These are phyloP conservation scores for Phoma sp. DNA, from an alignment of 2,329 filamentous ascomycete genomes.

Conservation along the genomic window DNA sequence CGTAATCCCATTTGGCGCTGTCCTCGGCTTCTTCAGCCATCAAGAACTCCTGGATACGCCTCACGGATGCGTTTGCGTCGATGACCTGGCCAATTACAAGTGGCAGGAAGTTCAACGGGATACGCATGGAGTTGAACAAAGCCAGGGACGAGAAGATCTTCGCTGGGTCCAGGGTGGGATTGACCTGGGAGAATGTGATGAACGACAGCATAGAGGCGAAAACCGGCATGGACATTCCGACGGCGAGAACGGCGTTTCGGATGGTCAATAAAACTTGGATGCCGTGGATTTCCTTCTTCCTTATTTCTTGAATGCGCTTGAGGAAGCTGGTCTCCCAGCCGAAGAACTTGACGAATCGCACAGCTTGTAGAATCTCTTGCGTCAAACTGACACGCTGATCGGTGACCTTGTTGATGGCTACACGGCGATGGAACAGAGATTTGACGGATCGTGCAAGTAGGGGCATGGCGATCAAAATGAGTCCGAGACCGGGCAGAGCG, in stretches of 20 bases:
- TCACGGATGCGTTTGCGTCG: slow-evolving; percentile 84
- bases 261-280: slow-evolving; percentile 85
- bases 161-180: slow-evolving; percentile 74
- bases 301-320: slow-evolving; percentile 74
- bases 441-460: slow-evolving; percentile 79
- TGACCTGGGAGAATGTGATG: slow-evolving; percentile 73
- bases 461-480: slow-evolving; percentile 80
- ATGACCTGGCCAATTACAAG: slow-evolving; percentile 87
- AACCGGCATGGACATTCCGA: slow-evolving; percentile 85
- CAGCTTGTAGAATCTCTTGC: slow-evolving; percentile 88
- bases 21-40: slow-evolving; percentile 84
- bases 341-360: slow-evolving; percentile 95
- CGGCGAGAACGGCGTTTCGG: slow-evolving; percentile 82
- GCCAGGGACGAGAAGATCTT: slow-evolving; percentile 91
- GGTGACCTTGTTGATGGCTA: slow-evolving; percentile 88
- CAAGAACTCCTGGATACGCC: slow-evolving; percentile 87
- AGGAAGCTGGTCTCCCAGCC: slow-evolving; percentile 93
- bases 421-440: slow-evolving; percentile 75
- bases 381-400: slow-evolving; percentile 91
- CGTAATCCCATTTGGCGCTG: slow-evolving; percentile 64
- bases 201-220: slow-evolving; percentile 96
- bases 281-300: slow-evolving; percentile 77
- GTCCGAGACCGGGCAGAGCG: slow-evolving; percentile 83
- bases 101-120: slow-evolving; percentile 88
- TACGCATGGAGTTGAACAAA: slow-evolving; percentile 87